Percentiles rank a stretch among this genome's conserved stretches.
phyloP scores from a whole-genome alignment of 2,329 filamentous ascomycete genomes.

The Chaetomium strumarium region DNA sequence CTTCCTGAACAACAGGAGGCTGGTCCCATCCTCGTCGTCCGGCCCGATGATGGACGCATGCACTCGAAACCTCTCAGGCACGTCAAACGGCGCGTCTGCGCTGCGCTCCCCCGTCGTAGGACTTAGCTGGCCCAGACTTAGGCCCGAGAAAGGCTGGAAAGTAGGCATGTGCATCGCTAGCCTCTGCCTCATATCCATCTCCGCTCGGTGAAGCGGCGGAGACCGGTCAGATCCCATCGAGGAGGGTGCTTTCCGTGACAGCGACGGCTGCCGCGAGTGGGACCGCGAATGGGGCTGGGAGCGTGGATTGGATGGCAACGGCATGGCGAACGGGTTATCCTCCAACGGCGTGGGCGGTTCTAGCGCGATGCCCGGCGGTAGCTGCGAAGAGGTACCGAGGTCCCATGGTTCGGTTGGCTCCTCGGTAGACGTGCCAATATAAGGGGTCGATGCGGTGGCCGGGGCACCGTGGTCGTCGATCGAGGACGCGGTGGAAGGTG shows the following conservation, averaged over 20 bases:
- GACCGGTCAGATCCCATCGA: slow-evolving; percentile 11
- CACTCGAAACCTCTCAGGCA: slow-evolving; percentile 30
- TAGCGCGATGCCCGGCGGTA: slow-evolving; percentile 17
- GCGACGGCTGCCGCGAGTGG: not conserved
- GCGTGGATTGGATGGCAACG: not conserved
- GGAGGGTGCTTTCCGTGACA: slow-evolving; percentile 1
- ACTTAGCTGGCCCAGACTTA: slow-evolving; percentile 9
- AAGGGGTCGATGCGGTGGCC: slow-evolving; percentile 11
- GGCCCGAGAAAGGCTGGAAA: not conserved
- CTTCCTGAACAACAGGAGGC: slow-evolving; percentile 30
- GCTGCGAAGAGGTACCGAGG: not conserved
- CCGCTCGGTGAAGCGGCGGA: not conserved
- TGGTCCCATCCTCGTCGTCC: slow-evolving; percentile 28
- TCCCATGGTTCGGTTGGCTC: not conserved
- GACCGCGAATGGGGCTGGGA: not conserved
- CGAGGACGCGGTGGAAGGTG: slow-evolving; percentile 20
- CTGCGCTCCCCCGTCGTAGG: slow-evolving; percentile 13
- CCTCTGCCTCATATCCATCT: not conserved
- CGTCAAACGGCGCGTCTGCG: slow-evolving; percentile 29
- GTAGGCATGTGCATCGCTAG: not conserved
- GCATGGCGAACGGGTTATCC: slow-evolving; percentile 1
- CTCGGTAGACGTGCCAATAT: slow-evolving; percentile 8
- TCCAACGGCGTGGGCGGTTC: slow-evolving; percentile 19
- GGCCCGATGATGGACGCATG: slow-evolving; percentile 28
- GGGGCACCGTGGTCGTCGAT: slow-evolving; percentile 18